Percentiles rank a stretch among this genome's conserved stretches.
phyloP scores from a whole-genome alignment of 352 stramenopile species.

The Globisporangium sylvaticum region DNA sequence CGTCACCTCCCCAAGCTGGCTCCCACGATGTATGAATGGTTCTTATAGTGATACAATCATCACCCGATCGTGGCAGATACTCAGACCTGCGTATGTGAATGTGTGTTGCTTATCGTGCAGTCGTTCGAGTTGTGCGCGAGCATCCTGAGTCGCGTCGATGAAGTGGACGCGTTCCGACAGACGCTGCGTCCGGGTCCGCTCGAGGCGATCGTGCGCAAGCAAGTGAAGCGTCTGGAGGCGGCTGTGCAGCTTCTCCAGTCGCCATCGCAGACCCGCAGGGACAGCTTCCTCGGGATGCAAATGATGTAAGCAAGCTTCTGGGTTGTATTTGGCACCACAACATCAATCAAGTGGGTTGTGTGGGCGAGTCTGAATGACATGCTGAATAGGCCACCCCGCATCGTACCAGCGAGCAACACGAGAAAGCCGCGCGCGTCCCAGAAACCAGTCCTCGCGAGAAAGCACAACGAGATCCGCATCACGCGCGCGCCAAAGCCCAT shows the following conservation, averaged over 20 bases:
- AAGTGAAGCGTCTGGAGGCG: constrained; percentile 29
- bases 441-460: constrained; percentile 18
- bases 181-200: constrained; percentile 40
- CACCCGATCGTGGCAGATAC: not conserved
- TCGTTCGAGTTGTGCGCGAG: constrained; percentile 31
- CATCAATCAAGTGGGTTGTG: too few relatives aligned
- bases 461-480: constrained; percentile 32
- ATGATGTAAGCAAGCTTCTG: not conserved
- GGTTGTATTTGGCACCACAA: too few relatives aligned
- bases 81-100: not conserved
- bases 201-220: constrained; percentile 45
- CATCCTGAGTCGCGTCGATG: constrained; percentile 32
- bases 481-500: constrained; percentile 41
- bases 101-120: constrained; percentile 13
- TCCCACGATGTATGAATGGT: constrained; percentile 3
- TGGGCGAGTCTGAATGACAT: not conserved
- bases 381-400: not conserved
- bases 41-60: not conserved
- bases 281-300: constrained; percentile 8
- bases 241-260: constrained; percentile 30
- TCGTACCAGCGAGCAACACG: not conserved
- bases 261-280: not conserved
- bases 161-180: constrained; percentile 39
- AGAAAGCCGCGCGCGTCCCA: constrained; percentile 20
- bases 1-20: constrained; percentile 4